Evolutionary conservation across 2,329 filamentous ascomycete genomes (phyloP), one percentile per base, ranked within the genome.

Genomic region (Myriosclerotinia duriaeana): DNA sequence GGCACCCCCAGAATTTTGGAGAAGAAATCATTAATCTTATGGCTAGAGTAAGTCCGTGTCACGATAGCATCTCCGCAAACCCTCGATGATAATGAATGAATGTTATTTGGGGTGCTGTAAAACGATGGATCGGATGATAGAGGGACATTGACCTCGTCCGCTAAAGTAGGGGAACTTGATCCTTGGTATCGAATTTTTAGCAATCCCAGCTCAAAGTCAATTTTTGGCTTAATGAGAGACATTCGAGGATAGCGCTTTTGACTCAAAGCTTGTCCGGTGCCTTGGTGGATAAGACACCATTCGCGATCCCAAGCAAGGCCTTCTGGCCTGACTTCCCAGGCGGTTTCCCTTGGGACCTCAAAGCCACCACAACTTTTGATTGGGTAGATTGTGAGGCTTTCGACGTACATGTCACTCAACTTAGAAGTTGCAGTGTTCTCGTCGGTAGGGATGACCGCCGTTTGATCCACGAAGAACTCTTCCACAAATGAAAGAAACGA

Each of bases 351-450:
- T 1, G 92, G 89, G 40, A 98, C 82, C 46, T 81, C 80, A 76
- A 90, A 96, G 0, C 91, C 91, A 20, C 88, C 91, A 73, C 95
- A 98, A 76, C 93, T 97, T 78, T 99, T 99, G 75, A 99, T 93
- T 0, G 95, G 95, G 74, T 93, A 99, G 0, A 98, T 85, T 1
- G 83, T 87, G 20, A 93, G 83, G 64, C 81, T 82, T 69, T 89
- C 85, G n/a, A 92, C 81, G 55, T 80, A 80, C 64, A 87, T 44
- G 52, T 64, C 58, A 26, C 53, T 50, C 5, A 15, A 55, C 5
- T 54, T 17, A 8, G 46, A 50, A 20, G 30, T 50, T 30, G 59
- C 26, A 7, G 30, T 38, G 5, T 46, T 2, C 15, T 59, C 46
- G 26, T 62, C 14, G 17, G 22, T 14, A 53, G n/a, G 3, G 4